A percentile compares a stretch with the other conserved stretches of the same genome.
These are phyloP conservation scores for Hypsizygus marmoreus DNA, from an alignment of 768 basidiomycete genomes.

Conservation along the genomic window DNA sequence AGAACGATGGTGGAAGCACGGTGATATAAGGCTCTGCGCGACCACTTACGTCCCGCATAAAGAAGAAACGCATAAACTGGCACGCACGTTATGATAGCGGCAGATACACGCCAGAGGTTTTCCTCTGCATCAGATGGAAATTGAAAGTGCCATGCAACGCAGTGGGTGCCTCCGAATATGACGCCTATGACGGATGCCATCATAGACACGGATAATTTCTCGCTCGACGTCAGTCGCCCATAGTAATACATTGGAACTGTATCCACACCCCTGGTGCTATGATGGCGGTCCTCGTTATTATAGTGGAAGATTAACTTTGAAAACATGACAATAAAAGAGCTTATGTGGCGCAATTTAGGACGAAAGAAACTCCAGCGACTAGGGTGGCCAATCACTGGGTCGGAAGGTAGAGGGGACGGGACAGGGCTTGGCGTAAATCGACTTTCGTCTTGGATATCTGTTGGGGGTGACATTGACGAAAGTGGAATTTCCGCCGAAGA, in stretches of 20 bases:
- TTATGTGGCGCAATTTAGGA: too few species aligned
- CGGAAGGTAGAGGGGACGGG: too few species aligned
- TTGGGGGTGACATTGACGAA: too few species aligned
- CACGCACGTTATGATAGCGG: slow-evolving; percentile 15
- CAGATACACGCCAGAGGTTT: slow-evolving; percentile 25
- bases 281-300: too few species aligned
- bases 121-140: slow-evolving; percentile 24
- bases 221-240: neutral
- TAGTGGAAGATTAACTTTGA: too few species aligned
- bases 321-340: too few species aligned
- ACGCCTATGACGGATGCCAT: neutral
- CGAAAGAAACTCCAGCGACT: too few species aligned
- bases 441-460: too few species aligned
- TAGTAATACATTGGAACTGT: neutral
- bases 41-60: neutral
- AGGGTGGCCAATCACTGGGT: too few species aligned
- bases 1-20: neutral
- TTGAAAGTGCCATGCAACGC: slow-evolving; percentile 26
- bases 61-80: neutral
- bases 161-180: slow-evolving; percentile 27
- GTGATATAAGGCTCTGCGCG: neutral
- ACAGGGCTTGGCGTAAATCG: too few species aligned
- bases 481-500: too few species aligned
- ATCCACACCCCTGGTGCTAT: too few species aligned
- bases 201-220: neutral